Base-by-base conservation (phyloP, 1,284 basidiomycete genomes). In the Veloboletus limbatus region DNA sequence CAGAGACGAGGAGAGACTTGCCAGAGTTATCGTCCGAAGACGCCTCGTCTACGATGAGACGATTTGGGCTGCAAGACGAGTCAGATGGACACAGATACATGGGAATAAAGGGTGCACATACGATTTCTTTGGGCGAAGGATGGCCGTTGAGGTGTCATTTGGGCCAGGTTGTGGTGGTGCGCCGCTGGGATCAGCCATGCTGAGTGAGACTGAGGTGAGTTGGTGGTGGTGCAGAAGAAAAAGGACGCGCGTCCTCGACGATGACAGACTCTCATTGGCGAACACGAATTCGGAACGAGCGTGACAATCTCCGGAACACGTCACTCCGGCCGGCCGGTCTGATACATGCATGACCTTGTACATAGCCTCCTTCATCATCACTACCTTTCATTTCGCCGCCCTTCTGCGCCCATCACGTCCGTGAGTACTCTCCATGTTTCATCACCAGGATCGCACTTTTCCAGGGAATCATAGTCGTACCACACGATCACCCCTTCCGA, bases 111-210 rank as follows among this genome's bases (percentile, higher is more conserved):
- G 33, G 17, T 31, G 26, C 35, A 81, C 92, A 59, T 67, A 96
- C 94, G 91, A 94, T 78, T 95, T 95, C 88, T 97, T 97, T 56
- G 86, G 87, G 54, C 94, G 77, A 52, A 97, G 76, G 67, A 97
- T 97, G 38, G 94, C 93, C 25, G 94, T 97, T n/a, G 93, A 90
- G 49, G 80, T 77, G 61, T 94, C 92, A 66, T 94, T 81, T 21
- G 81, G 81, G 41, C 84, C 85, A 24, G 88, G 84, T 60, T 81
- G 83, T 49, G 85, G 77, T 49, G 84, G 59, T 55, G 85, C 86
- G 57, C 88, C 88, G 58, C 85, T 88, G 16, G 88, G 87, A 71
- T 91, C 86, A 57, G 81, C 81, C 78, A 85, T 85, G 52, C 21
- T 58, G 7, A 10, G 39, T 34, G 32, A 40, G 28, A 40, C 26